Conservation (phyloP, 306 rosid genomes). For the Prosopis cineraria region DNA sequence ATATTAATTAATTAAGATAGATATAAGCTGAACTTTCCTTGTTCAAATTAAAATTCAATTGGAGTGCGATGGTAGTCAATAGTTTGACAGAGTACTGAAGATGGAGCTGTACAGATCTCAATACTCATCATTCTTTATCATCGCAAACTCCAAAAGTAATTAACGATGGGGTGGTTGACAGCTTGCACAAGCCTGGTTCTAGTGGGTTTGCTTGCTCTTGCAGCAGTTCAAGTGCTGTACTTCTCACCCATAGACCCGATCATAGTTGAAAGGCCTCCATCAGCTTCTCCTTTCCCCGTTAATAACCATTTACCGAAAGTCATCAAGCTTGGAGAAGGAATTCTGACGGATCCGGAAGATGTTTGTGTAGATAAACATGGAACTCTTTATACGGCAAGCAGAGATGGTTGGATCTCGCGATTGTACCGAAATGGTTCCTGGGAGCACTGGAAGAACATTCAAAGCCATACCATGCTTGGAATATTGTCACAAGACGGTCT, state of each 20-base stretch:
- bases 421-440: not conserved
- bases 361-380: not conserved
- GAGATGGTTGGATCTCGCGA: slow-evolving; percentile 3
- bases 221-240: slow-evolving; percentile 35
- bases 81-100: too few species aligned
- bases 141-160: not conserved
- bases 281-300: slow-evolving; percentile 27
- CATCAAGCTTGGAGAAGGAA: slow-evolving; percentile 9
- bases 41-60: too few species aligned
- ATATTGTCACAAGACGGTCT: slow-evolving; percentile 37
- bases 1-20: too few species aligned
- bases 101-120: not conserved
- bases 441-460: slow-evolving; percentile 9
- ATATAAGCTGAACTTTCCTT: too few species aligned
- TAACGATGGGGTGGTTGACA: not conserved
- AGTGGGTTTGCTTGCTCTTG: slow-evolving; percentile 37
- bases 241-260: slow-evolving; percentile 52
- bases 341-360: not conserved
- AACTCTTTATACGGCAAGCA: not conserved
- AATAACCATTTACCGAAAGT: slow-evolving; percentile 42
- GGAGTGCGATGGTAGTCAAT: too few species aligned
- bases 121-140: not conserved
- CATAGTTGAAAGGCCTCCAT: slow-evolving; percentile 39
- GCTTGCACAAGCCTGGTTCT: slow-evolving; percentile 35
- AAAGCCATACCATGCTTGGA: slow-evolving; percentile 29